These are phyloP conservation scores for Fomitopsis betulina DNA, from an alignment of 1,284 basidiomycete genomes.

Conservation along the genomic window DNA sequence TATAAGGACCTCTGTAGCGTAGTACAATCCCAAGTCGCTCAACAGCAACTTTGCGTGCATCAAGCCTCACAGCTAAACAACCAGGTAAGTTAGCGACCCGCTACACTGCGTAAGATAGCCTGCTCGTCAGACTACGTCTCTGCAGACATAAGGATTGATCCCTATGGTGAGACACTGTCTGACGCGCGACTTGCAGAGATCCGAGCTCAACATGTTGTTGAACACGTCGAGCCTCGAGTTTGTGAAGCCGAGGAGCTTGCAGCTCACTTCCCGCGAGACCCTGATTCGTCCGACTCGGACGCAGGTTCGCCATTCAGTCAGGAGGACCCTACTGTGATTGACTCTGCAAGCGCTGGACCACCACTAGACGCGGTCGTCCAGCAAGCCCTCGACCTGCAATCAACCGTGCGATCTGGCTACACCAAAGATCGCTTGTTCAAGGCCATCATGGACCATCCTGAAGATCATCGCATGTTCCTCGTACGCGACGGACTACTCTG, in stretches of 20 bases:
- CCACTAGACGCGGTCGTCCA: conserved; percentile 1
- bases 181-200: conserved; percentile 6
- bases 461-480: neutral
- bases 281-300: neutral
- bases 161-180: conserved; percentile 17
- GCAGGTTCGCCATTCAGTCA: neutral
- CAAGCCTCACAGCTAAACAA: too few species aligned
- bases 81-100: too few species aligned
- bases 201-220: neutral
- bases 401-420: neutral
- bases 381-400: neutral
- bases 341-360: neutral
- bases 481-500: conserved; percentile 5
- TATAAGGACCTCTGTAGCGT: too few species aligned
- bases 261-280: neutral
- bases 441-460: neutral
- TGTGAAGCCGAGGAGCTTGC: neutral
- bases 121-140: conserved; percentile 29
- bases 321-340: neutral
- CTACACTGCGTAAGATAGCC: too few species aligned
- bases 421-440: neutral
- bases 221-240: neutral
- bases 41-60: too few species aligned
- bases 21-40: too few species aligned
- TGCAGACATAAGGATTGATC: conserved; percentile 23